Evolutionary conservation across 1,284 basidiomycete species (phyloP).

Genomic region (Ustilago tritici): DNA sequence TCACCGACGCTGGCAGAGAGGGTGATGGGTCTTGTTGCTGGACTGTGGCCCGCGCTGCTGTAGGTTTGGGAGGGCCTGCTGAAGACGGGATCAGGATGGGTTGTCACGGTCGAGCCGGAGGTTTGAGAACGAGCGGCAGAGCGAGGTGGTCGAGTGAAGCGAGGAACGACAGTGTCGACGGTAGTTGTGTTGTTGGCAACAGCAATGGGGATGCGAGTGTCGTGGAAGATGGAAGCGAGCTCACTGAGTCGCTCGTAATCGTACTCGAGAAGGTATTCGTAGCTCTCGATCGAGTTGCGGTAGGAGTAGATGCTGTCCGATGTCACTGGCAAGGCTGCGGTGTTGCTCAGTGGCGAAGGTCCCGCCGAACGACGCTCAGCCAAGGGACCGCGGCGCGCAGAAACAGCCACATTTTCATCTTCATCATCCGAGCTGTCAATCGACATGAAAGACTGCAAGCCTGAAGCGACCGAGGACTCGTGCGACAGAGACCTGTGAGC

Average conservation of each 20-base stretch:
- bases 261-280: constrained; percentile 35
- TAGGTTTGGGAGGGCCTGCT: background rate
- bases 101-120: constrained; percentile 2
- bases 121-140: constrained; percentile 20
- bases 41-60: background rate
- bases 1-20: constrained; percentile 16
- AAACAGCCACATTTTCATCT: constrained; percentile 15
- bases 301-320: constrained; percentile 25
- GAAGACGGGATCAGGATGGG: background rate
- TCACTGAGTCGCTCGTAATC: constrained; percentile 27
- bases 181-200: background rate
- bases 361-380: background rate
- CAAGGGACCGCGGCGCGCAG: background rate
- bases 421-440: constrained; percentile 53
- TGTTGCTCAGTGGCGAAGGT: constrained; percentile 3
- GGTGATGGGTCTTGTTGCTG: background rate
- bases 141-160: constrained; percentile 6
- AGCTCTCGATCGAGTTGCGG: constrained; percentile 42
- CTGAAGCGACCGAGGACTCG: constrained; percentile 15
- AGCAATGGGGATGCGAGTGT: background rate
- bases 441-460: constrained; percentile 49
- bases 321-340: background rate
- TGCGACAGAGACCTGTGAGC: constrained; percentile 25
- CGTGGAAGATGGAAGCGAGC: constrained; percentile 39
- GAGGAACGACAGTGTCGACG: background rate